phyloP scores from a whole-genome alignment of 1,284 basidiomycete genomes.

The Cutaneotrichosporon curvatum region DNA sequence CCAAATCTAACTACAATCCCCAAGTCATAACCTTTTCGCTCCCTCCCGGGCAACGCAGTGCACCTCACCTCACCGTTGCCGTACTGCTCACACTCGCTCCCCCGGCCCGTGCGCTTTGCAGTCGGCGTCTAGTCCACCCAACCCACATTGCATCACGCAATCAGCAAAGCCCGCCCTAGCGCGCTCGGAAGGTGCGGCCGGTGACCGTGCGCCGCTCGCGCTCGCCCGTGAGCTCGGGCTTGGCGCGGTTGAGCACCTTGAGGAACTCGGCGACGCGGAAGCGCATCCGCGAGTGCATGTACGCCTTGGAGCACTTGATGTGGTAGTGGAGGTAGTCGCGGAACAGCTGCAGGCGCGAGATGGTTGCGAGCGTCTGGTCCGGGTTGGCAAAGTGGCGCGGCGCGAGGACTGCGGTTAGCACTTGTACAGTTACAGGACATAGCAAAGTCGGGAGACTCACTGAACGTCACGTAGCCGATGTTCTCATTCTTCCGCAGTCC shows the following conservation, averaged over 20 bases:
- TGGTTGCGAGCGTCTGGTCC: conserved; percentile 68
- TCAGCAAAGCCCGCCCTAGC: too few species aligned
- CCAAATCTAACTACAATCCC: too few species aligned
- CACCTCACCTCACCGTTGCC: too few species aligned
- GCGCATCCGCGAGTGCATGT: conserved; percentile 98
- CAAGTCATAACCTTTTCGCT: too few species aligned
- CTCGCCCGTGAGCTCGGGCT: conserved; percentile 65
- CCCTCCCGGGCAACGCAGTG: too few species aligned
- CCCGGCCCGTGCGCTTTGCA: too few species aligned
- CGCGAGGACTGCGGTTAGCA: conserved; percentile 63
- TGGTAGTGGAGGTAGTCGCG: conserved; percentile 98
- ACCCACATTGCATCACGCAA: too few species aligned
- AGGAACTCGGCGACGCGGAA: conserved; percentile 92
- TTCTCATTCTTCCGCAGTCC: conserved; percentile 80
- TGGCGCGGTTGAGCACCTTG: conserved; percentile 96
- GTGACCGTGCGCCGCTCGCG: conserved; percentile 82
- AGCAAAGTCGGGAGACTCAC: conserved; percentile 61
- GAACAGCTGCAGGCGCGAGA: conserved; percentile 95
- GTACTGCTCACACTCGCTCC: too few species aligned
- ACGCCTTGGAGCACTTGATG: conserved; percentile 97
- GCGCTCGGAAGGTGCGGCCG: conserved; percentile 43
- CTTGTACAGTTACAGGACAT: conserved; percentile 61
- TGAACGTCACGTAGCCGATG: conserved; percentile 95
- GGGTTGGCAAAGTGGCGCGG: conserved; percentile 86
- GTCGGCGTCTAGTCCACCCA: too few species aligned